phyloP scores from a whole-genome alignment of 192 early-diverging fungal species.

The Backusella circina region DNA sequence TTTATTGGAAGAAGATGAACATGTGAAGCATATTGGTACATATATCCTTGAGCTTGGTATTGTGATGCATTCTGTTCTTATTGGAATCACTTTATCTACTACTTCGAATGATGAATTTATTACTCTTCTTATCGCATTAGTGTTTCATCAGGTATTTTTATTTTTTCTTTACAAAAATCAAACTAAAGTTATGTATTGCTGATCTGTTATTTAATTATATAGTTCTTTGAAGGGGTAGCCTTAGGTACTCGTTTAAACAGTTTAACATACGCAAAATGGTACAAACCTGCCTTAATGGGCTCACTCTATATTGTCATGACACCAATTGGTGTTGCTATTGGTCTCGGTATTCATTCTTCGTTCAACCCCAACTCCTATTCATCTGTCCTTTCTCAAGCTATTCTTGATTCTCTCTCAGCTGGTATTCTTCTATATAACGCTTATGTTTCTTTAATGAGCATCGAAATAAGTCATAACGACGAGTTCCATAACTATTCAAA shows the following conservation, averaged over 20 bases:
- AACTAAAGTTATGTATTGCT: not conserved
- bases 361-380: constrained; percentile 60
- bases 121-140: constrained; percentile 61
- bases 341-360: constrained; percentile 65
- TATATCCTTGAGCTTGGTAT: constrained; percentile 79
- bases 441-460: constrained; percentile 67
- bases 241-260: constrained; percentile 42
- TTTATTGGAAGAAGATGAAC: constrained; percentile 32
- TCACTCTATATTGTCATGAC: constrained; percentile 67
- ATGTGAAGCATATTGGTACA: constrained; percentile 45
- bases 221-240: constrained; percentile 51
- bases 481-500: constrained; percentile 3
- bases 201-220: constrained; percentile 8
- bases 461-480: constrained; percentile 35
- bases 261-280: constrained; percentile 14
- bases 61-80: constrained; percentile 71
- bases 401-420: constrained; percentile 75
- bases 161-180: not conserved
- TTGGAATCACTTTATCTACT: constrained; percentile 66
- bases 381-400: constrained; percentile 60
- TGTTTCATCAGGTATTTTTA: constrained; percentile 64
- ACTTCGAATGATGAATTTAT: constrained; percentile 52
- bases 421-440: constrained; percentile 80
- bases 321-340: constrained; percentile 75
- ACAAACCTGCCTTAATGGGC: constrained; percentile 43